phyloP scores from a whole-genome alignment of 208 protist genomes.

The Wallacemonas rigidus region DNA sequence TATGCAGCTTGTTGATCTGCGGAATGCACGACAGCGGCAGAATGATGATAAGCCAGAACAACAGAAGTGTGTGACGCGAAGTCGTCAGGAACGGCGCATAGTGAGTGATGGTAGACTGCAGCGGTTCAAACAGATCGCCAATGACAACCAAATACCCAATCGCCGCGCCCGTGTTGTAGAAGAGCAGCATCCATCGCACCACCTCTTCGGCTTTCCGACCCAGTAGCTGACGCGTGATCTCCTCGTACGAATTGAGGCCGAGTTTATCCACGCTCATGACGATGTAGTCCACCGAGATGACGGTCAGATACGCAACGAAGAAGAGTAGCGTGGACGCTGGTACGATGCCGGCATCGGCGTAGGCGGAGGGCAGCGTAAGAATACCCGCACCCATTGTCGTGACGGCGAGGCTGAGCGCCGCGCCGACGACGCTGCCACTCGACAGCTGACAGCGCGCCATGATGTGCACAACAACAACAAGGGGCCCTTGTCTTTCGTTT shows the following conservation, averaged over 20 bases:
- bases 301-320: slow-evolving; percentile 57
- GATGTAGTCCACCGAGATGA: slow-evolving; percentile 74
- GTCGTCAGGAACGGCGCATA: slow-evolving; percentile 51
- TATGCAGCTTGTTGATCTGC: slow-evolving; percentile 50
- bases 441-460: background rate
- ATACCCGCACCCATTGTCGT: slow-evolving; percentile 81
- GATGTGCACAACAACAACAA: background rate
- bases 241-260: slow-evolving; percentile 75
- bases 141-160: slow-evolving; percentile 76
- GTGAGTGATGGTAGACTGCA: slow-evolving; percentile 47
- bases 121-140: slow-evolving; percentile 54
- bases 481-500: too few relatives aligned
- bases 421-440: slow-evolving; percentile 49
- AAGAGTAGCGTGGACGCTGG: slow-evolving; percentile 41
- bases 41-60: slow-evolving; percentile 66
- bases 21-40: slow-evolving; percentile 73
- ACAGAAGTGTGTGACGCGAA: slow-evolving; percentile 55
- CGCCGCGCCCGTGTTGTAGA: slow-evolving; percentile 58
- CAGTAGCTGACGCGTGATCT: slow-evolving; percentile 66
- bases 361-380: slow-evolving; percentile 74
- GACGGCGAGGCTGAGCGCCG: slow-evolving; percentile 67
- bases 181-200: slow-evolving; percentile 62
- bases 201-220: slow-evolving; percentile 48
- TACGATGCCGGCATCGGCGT: slow-evolving; percentile 58
- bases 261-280: slow-evolving; percentile 59